A percentile compares a stretch with the other conserved stretches of the same genome.
phyloP scores from a whole-genome alignment of 2,329 filamentous ascomycete species.

The Coniella lustricola region DNA sequence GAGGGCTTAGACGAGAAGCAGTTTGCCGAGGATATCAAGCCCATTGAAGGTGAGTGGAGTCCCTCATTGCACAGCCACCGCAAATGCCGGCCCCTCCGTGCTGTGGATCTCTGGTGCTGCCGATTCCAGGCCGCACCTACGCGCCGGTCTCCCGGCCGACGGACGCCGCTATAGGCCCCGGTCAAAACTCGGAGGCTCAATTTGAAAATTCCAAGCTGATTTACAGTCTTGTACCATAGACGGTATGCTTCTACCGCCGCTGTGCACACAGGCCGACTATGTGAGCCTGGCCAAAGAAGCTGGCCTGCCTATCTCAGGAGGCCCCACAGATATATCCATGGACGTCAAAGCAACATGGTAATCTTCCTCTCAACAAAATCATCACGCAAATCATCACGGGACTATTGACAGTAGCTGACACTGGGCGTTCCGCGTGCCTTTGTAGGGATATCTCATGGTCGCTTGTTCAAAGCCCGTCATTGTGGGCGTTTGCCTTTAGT shows the following conservation, averaged over 20 bases:
- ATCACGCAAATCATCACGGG: not conserved
- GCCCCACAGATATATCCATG: constrained; percentile 49
- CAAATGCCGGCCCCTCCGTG: not conserved
- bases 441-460: constrained; percentile 56
- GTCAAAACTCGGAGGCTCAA: not conserved
- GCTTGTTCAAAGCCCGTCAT: constrained; percentile 50
- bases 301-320: constrained; percentile 37
- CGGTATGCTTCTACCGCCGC: constrained; percentile 52
- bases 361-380: constrained; percentile 4
- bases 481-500: constrained; percentile 55
- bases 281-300: constrained; percentile 41
- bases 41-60: constrained; percentile 43
- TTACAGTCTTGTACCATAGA: no score
- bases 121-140: not conserved
- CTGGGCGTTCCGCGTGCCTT: not conserved
- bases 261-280: constrained; percentile 48
- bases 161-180: not conserved
- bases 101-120: not conserved
- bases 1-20: constrained; percentile 36
- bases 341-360: constrained; percentile 55
- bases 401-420: not conserved
- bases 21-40: constrained; percentile 46
- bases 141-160: not conserved
- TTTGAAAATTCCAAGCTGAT: no score
- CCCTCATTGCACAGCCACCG: not conserved